Base-by-base conservation (phyloP, 2,329 filamentous ascomycete genomes). In the Aureobasidium leucospermi region DNA sequence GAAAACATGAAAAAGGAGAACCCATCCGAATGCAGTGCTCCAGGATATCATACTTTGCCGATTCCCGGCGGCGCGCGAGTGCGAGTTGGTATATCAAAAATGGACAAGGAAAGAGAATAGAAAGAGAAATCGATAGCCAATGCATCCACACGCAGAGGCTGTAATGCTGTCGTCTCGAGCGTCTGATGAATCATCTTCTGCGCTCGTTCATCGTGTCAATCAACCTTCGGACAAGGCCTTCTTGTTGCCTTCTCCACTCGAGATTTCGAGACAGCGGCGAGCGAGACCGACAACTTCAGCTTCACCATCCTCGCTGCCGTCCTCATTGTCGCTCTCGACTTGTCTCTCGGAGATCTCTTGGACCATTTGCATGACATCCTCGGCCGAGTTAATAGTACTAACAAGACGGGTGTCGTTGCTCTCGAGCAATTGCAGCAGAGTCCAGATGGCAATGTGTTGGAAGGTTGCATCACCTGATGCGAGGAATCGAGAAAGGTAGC, bases 371-470 rank as follows among this genome's bases (percentile, higher is more conserved):
- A 96, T 89, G 65, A 99, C 88, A 65, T 96, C 90, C 64, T 93
- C 89, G 1, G 91, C 92, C 69, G 93, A 89, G 67, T 89, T 86
- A 66, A 99, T 96, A 51, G 90, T 85, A 52, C 86, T 86, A 63
- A 96, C 88, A n/a, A 99, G 80, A 59, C 85, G 87, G 75, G 89
- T 86, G 71, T 99, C 93, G 71, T 96, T 92, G 0, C 93, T 96
- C 75, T 99, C 94, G 53, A 99, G 86, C 4, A 99, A 82, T 71
- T 99, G 94, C 3, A 99, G 82, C 49, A 99, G 77, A 1, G 94
- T 99, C 94, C 94, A 99, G 64, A 97, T 96, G 53, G 94, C 94
- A 70, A 99, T 99, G 72, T 99, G 94, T 75, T 99, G 94, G 80
- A 99, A 99, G 0, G 94, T 99, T 0, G 94, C 86, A 70, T 99